Percentiles rank a stretch among this genome's conserved stretches.
These are phyloP conservation scores for Tricholoma sp. DNA, from an alignment of 768 basidiomycete genomes.

Conservation along the genomic window DNA sequence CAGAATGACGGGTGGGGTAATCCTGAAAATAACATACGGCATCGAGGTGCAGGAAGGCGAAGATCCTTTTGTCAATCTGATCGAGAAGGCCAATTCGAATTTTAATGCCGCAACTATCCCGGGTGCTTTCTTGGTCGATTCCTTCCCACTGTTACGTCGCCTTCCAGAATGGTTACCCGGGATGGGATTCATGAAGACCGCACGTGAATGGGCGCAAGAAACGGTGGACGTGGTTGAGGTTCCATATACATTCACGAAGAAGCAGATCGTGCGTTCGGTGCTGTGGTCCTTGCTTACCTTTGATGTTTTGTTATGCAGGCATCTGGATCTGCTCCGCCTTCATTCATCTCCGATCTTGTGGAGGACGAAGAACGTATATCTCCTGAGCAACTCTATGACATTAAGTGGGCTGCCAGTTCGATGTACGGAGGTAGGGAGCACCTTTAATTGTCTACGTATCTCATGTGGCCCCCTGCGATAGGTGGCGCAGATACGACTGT, in stretches of 20 bases:
- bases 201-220: conserved; percentile 27
- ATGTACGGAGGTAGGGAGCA: conserved; percentile 38
- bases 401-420: conserved; percentile 35
- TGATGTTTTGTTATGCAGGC: conserved; percentile 21
- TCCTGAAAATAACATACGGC: conserved; percentile 26
- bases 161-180: conserved; percentile 45
- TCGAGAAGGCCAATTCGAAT: conserved; percentile 16
- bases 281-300: background rate
- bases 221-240: conserved; percentile 28
- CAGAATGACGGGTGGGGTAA: conserved; percentile 22
- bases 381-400: conserved; percentile 28
- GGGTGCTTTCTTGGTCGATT: conserved; percentile 26
- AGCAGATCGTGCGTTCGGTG: conserved; percentile 21
- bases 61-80: conserved; percentile 26
- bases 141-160: conserved; percentile 28
- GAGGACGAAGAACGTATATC: conserved; percentile 29
- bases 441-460: background rate
- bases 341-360: conserved; percentile 38
- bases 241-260: conserved; percentile 29
- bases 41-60: conserved; percentile 21
- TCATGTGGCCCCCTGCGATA: conserved; percentile 8
- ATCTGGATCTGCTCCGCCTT: conserved; percentile 34
- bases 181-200: conserved; percentile 39
- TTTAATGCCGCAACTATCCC: conserved; percentile 20
- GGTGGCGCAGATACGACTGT: conserved; percentile 51